These are phyloP conservation scores for Chalciporus pseudorubinellus DNA, from an alignment of 768 basidiomycete genomes.

Conservation along the genomic window DNA sequence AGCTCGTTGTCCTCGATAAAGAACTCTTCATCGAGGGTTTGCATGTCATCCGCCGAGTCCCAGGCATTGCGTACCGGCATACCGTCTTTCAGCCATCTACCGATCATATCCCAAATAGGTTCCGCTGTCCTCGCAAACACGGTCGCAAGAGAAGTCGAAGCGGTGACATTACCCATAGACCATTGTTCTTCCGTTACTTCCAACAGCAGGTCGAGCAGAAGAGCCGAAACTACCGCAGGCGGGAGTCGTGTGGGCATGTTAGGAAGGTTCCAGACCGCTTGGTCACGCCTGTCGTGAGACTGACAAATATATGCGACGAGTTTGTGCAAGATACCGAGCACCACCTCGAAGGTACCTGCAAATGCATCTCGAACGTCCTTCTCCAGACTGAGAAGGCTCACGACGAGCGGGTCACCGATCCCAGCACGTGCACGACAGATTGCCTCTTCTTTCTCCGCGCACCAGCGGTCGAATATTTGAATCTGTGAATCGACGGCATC, in stretches of 20 bases:
- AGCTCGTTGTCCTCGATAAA: constrained; percentile 75
- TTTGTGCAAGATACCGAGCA: constrained; percentile 48
- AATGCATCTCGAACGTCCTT: constrained; percentile 57
- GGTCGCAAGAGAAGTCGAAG: constrained; percentile 55
- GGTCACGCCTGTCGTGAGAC: constrained; percentile 25
- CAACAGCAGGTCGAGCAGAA: constrained; percentile 63
- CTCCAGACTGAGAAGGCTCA: constrained; percentile 67
- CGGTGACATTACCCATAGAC: constrained; percentile 54
- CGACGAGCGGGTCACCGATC: constrained; percentile 37
- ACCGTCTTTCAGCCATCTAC: constrained; percentile 70
- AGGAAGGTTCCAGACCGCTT: constrained; percentile 41
- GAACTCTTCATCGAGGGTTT: constrained; percentile 65
- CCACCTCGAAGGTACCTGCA: constrained; percentile 53
- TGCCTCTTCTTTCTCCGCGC: constrained; percentile 61
- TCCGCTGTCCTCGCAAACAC: constrained; percentile 64
- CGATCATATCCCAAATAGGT: constrained; percentile 72
- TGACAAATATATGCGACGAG: constrained; percentile 32
- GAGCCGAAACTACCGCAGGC: constrained; percentile 53
- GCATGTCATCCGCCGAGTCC: constrained; percentile 19
- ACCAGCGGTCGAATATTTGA: constrained; percentile 63
- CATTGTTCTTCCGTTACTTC: constrained; percentile 54
- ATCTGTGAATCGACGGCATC: constrained; percentile 68
- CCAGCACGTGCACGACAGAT: constrained; percentile 63
- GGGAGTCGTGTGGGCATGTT: constrained; percentile 39
- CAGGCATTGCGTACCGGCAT: constrained; percentile 51